phyloP scores from a whole-genome alignment of 164 flowering plant species.

The Vitis rotundifolia region DNA sequence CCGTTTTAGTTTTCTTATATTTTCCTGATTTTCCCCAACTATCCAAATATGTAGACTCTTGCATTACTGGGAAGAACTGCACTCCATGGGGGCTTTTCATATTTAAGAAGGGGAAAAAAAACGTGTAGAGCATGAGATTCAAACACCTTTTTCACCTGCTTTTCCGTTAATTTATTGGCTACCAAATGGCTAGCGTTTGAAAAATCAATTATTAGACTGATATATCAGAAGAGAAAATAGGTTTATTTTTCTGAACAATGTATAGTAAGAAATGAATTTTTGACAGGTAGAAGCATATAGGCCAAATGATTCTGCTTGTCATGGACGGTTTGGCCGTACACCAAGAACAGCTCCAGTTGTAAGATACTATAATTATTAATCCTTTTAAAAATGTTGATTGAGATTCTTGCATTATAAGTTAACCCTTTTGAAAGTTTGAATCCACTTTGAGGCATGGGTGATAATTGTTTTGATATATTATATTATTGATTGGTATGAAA shows the following conservation, averaged over 20 bases:
- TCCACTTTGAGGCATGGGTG: background rate
- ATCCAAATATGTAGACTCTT: no score
- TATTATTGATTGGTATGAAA: background rate
- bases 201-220: background rate
- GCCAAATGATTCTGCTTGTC: conserved; percentile 93
- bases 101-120: no score
- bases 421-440: background rate
- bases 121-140: no score
- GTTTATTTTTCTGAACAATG: background rate
- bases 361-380: conserved; percentile 27
- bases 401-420: background rate
- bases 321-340: conserved; percentile 88
- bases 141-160: no score
- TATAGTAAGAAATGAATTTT: background rate
- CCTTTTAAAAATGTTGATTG: background rate
- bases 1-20: no score
- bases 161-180: no score
- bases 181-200: background rate
- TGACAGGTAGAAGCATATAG: conserved; percentile 93
- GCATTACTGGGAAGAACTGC: no score
- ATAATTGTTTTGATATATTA: background rate
- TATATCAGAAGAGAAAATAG: background rate
- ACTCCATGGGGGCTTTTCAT: no score
- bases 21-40: no score
- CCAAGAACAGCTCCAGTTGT: conserved; percentile 95